Base-by-base conservation (phyloP, 2,329 filamentous ascomycete species). In the Diaporthe helianthi region DNA sequence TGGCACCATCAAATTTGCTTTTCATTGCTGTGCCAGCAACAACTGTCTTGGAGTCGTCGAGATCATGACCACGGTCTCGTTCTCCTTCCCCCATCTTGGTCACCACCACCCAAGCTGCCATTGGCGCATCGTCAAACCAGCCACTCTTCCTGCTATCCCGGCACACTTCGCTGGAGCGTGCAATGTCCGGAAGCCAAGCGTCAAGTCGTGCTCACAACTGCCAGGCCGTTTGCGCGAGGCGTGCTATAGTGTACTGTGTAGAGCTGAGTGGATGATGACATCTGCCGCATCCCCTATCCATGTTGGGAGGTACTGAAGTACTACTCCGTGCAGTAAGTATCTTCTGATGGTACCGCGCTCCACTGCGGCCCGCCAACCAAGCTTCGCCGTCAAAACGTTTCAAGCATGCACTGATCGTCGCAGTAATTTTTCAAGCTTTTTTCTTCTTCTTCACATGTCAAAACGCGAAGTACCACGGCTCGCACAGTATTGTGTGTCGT, bases 1-100 rank as follows among this genome's bases (percentile, higher is more conserved):
- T 61, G 58, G n/a, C 58, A 61, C 58, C 58, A 61, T n/a, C 58
- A 46, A 47, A 61, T 61, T 26, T 61, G 29, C 58, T 61, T 61
- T 61, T 61, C 58, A 12, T 6, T 47, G 38, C 24, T 44, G n/a
- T 9, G 29, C 31, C 52, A 36, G 31, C 52, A 22, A 36, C 52
- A 26, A 24, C 2, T 22, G n/a, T n/a, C n/a, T n/a, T n/a, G n/a
- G n/a, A n/a, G n/a, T n/a, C n/a, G n/a, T n/a, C n/a, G n/a, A n/a
- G n/a, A n/a, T n/a, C n/a, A n/a, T n/a, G n/a, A n/a, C n/a, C n/a
- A n/a, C n/a, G n/a, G n/a, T n/a, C n/a, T n/a, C 26, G 8, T 46
- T 29, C n/a, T 7, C 9, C 15, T 29, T n/a, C 13, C 10, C 9
- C 26, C 12, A 9, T 47, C 41, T 33, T 9, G 6, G 9, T 60